phyloP scores from a whole-genome alignment of 352 stramenopile species.

The Phytophthora europaea region DNA sequence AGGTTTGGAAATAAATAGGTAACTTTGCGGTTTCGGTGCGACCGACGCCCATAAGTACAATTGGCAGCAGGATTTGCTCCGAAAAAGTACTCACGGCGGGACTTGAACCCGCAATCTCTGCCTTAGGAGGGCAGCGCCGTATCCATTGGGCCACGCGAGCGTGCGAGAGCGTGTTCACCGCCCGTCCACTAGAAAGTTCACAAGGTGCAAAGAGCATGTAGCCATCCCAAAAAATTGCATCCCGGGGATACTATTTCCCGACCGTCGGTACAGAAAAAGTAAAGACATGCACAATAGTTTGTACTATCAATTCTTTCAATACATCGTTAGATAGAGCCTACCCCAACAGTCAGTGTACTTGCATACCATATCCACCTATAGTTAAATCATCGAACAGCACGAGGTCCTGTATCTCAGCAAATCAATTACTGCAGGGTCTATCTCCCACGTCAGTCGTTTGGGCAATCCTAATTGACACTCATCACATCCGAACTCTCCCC shows the following conservation, averaged over 20 bases:
- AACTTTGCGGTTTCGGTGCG: not conserved
- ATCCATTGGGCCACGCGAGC: constrained; percentile 81
- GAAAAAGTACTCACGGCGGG: constrained; percentile 69
- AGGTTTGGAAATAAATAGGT: not conserved
- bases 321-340: not conserved
- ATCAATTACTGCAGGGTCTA: constrained; percentile 4
- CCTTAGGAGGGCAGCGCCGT: constrained; percentile 80
- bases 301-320: not conserved
- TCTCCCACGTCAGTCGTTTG: constrained; percentile 33
- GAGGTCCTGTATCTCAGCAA: too few relatives aligned
- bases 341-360: not conserved
- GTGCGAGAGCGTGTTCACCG: not conserved
- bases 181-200: constrained; percentile 27
- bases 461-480: constrained; percentile 21
- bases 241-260: constrained; percentile 18
- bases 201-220: constrained; percentile 12
- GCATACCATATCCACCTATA: too few relatives aligned
- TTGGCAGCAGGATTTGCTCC: constrained; percentile 10
- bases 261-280: not conserved
- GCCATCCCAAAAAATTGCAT: constrained; percentile 14
- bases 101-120: constrained; percentile 85
- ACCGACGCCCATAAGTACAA: not conserved
- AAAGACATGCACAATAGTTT: not conserved
- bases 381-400: too few relatives aligned
- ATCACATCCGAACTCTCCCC: constrained; percentile 23